Evolutionary conservation across 768 basidiomycete species (phyloP).

Genomic region (Daedaleopsis sinensis): DNA sequence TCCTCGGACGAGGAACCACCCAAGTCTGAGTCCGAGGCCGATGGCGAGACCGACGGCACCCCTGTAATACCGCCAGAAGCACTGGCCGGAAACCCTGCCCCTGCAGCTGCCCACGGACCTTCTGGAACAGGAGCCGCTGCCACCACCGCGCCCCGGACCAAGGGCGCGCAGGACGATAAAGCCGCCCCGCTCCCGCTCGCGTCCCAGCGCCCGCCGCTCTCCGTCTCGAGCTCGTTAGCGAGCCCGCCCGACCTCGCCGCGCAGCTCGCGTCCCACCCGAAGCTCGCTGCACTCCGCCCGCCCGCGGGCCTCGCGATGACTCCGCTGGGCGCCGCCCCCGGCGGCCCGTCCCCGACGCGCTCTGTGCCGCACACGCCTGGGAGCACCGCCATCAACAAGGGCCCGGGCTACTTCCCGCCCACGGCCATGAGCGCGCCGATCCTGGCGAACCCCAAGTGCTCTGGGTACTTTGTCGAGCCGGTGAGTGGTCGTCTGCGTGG

Average conservation of each 20-base stretch:
- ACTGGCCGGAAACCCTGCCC: no score
- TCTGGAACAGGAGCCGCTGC: not conserved
- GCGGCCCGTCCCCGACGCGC: constrained; percentile 17
- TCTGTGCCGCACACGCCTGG: constrained; percentile 27
- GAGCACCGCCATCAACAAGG: constrained; percentile 4
- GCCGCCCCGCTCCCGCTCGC: constrained; percentile 15
- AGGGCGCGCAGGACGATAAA: not conserved
- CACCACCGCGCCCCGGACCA: constrained; percentile 5
- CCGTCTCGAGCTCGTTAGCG: constrained; percentile 28
- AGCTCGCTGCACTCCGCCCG: constrained; percentile 50
- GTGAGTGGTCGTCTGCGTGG: constrained; percentile 50
- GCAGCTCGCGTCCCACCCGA: constrained; percentile 48
- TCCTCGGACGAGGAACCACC: constrained; percentile 32
- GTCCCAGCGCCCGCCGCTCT: constrained; percentile 14
- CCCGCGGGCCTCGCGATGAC: constrained; percentile 30
- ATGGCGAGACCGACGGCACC: not conserved
- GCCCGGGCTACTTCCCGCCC: constrained; percentile 17
- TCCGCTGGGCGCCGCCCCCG: constrained; percentile 19
- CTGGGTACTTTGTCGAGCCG: constrained; percentile 96
- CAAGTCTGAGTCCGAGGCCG: constrained; percentile 3
- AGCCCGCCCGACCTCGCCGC: constrained; percentile 44
- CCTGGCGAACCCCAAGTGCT: constrained; percentile 80
- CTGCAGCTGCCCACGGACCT: not conserved
- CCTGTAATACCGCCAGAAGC: not conserved
- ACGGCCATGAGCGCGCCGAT: constrained; percentile 57